Evolutionary conservation across 345 rosid species (phyloP).

Genomic region (Gossypium bickii): DNA sequence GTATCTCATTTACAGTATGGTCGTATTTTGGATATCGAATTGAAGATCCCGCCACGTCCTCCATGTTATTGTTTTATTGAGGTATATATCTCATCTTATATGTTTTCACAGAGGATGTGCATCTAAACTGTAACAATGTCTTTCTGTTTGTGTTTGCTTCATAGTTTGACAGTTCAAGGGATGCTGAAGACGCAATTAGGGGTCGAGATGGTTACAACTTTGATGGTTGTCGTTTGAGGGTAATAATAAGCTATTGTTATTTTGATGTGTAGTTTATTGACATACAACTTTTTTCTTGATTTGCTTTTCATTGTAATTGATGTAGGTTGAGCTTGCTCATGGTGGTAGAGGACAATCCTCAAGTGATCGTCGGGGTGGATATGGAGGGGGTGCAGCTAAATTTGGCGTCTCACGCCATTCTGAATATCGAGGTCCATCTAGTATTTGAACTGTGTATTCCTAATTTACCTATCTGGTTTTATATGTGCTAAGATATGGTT

Average conservation of each 20-base stretch:
- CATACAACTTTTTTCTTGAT: not conserved
- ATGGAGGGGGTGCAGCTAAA: constrained; percentile 43
- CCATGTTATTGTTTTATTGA: constrained; percentile 96
- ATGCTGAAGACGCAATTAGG: constrained; percentile 76
- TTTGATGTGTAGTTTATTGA: not conserved
- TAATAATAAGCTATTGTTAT: constrained; percentile 19
- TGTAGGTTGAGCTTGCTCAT: constrained; percentile 98
- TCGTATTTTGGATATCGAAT: constrained; percentile 77
- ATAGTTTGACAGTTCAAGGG: constrained; percentile 57
- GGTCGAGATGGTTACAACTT: constrained; percentile 89
- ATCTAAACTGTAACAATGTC: not conserved
- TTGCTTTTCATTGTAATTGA: constrained; percentile 14
- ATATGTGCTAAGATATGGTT: not conserved
- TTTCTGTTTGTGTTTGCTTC: constrained; percentile 21
- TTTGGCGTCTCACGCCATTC: constrained; percentile 79
- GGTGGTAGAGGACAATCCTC: constrained; percentile 88
- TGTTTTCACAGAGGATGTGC: not conserved
- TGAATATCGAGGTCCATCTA: constrained; percentile 74
- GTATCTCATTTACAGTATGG: constrained; percentile 56
- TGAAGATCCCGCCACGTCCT: constrained; percentile 94
- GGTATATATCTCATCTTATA: constrained; percentile 36
- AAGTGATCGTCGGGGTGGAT: constrained; percentile 68
- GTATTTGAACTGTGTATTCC: not conserved
- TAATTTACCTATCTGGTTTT: not conserved
- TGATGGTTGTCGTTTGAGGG: constrained; percentile 69